Percentiles rank a stretch among this genome's conserved stretches.
phyloP scores from a whole-genome alignment of 768 basidiomycete genomes.

The Pleurotus tuoliensis region DNA sequence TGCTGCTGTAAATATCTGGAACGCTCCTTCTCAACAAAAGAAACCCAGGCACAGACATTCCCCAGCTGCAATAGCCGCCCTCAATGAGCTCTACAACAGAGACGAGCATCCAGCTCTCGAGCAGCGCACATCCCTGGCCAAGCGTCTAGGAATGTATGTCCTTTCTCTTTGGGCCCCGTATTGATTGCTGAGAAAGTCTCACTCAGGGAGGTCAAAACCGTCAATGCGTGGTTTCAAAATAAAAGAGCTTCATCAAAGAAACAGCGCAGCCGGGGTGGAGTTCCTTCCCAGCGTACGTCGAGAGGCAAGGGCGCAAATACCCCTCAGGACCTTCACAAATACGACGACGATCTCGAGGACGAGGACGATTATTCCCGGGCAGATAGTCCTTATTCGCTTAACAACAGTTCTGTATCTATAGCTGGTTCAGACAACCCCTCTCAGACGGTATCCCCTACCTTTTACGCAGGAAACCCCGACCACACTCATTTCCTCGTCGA shows the following conservation, averaged over 20 bases:
- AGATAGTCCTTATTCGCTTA: constrained; percentile 27
- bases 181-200: constrained; percentile 15
- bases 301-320: constrained; percentile 14
- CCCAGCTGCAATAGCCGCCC: constrained; percentile 64
- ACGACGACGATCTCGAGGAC: constrained; percentile 44
- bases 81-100: constrained; percentile 76
- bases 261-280: constrained; percentile 34
- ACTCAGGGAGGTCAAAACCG: constrained; percentile 76
- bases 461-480: constrained; percentile 46
- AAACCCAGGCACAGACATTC: constrained; percentile 79
- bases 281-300: constrained; percentile 25
- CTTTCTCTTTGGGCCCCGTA: constrained; percentile 13
- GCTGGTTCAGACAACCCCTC: constrained; percentile 22
- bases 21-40: constrained; percentile 43
- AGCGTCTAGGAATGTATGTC: constrained; percentile 73
- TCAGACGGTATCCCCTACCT: constrained; percentile 24
- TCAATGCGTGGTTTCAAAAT: constrained; percentile 86
- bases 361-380: constrained; percentile 35
- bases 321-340: constrained; percentile 24
- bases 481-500: constrained; percentile 48
- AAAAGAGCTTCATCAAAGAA: constrained; percentile 83
- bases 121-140: constrained; percentile 62
- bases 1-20: constrained; percentile 2
- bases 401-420: constrained; percentile 21
- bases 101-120: constrained; percentile 73